These are phyloP conservation scores for Fusarium lyarnte DNA, from an alignment of 2,329 filamentous ascomycete genomes.

Conservation along the genomic window DNA sequence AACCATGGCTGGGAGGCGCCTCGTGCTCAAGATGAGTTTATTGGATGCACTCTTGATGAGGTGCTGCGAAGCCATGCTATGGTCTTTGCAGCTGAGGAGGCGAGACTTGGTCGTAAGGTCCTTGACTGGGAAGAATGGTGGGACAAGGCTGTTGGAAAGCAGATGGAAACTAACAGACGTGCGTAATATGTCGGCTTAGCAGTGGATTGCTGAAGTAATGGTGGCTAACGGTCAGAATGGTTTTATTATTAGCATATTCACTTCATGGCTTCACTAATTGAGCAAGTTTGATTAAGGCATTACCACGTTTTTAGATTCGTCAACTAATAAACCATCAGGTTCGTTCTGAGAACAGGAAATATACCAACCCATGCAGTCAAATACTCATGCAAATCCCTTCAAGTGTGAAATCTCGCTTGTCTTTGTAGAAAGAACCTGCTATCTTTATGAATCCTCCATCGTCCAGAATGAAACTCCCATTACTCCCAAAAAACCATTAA, in stretches of 20 bases:
- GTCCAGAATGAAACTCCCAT: conserved; percentile 4
- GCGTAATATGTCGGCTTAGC: not conserved
- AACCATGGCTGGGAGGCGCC: conserved; percentile 71
- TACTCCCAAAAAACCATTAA: not conserved
- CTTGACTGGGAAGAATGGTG: conserved; percentile 84
- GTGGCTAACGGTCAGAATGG: not conserved
- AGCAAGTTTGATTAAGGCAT: not conserved
- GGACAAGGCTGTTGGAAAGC: conserved; percentile 52
- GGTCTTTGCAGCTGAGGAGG: conserved; percentile 94
- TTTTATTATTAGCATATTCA: not conserved
- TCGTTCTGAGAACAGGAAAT: conserved; percentile 29
- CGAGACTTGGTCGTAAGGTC: conserved; percentile 73
- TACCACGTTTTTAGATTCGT: conserved; percentile 16
- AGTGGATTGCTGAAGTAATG: not conserved
- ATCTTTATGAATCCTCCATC: not conserved
- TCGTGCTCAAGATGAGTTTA: conserved; percentile 76
- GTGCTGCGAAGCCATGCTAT: conserved; percentile 88
- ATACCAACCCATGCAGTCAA: conserved; percentile 25
- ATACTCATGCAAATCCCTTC: conserved; percentile 20
- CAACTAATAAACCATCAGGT: conserved; percentile 12
- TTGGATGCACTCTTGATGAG: conserved; percentile 89
- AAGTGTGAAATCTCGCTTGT: conserved; percentile 5
- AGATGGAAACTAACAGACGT: conserved; percentile 4
- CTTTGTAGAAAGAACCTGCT: conserved; percentile 11
- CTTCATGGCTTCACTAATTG: not conserved